Conservation (phyloP, 768 basidiomycete genomes). For the Hygrophorus pudorinus region DNA sequence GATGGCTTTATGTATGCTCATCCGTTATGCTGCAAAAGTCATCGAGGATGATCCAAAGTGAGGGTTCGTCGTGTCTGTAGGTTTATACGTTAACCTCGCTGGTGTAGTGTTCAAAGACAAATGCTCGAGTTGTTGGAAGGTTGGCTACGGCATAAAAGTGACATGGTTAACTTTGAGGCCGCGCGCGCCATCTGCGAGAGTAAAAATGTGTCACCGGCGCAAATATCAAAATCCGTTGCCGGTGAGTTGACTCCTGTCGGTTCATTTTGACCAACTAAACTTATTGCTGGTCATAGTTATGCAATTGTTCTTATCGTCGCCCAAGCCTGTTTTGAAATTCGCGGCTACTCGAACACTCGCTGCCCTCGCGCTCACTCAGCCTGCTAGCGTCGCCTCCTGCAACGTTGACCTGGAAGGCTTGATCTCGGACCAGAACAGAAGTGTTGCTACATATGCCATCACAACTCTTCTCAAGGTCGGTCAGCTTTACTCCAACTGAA, state of each 20-base stretch:
- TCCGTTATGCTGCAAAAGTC: slow-evolving; percentile 96
- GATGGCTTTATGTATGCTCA: slow-evolving; percentile 97
- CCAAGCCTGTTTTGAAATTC: slow-evolving; percentile 92
- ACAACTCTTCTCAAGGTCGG: slow-evolving; percentile 91
- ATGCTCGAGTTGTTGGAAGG: slow-evolving; percentile 92
- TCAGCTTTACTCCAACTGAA: neutral
- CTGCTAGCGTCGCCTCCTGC: slow-evolving; percentile 78
- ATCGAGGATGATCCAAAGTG: slow-evolving; percentile 99
- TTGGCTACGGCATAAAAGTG: slow-evolving; percentile 96
- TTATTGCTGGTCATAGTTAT: slow-evolving; percentile 44
- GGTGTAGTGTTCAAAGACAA: slow-evolving; percentile 71
- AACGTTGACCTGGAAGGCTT: slow-evolving; percentile 96
- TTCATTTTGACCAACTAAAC: slow-evolving; percentile 5
- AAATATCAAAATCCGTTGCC: slow-evolving; percentile 81
- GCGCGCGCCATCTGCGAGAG: slow-evolving; percentile 96
- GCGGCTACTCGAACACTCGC: slow-evolving; percentile 95
- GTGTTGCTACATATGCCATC: slow-evolving; percentile 97
- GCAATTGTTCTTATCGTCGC: slow-evolving; percentile 92
- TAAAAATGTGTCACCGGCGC: slow-evolving; percentile 68
- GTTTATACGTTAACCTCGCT: neutral
- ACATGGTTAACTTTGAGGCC: slow-evolving; percentile 99
- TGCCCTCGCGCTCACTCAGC: slow-evolving; percentile 77
- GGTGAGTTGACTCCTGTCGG: slow-evolving; percentile 42
- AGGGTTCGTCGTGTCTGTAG: slow-evolving; percentile 19
- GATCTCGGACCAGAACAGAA: slow-evolving; percentile 91